Evolutionary conservation across 139 green algal genomes (phyloP).

Genomic region (Coelastrella sp.): DNA sequence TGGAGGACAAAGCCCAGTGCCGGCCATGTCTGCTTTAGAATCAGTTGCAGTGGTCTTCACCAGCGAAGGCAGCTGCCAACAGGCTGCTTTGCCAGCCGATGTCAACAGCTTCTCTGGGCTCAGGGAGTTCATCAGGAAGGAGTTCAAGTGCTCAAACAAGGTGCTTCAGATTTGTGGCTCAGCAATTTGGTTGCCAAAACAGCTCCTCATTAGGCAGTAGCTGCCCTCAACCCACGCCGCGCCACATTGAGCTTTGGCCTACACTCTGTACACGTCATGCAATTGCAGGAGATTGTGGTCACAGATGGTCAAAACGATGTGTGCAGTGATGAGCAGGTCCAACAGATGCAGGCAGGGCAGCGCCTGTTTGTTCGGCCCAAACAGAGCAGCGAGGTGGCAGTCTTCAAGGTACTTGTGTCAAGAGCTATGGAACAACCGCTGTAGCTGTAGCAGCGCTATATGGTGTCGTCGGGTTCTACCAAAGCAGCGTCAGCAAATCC

Average conservation of each 20-base stretch:
- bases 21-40: neutral
- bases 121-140: neutral
- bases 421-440: neutral
- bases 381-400: neutral
- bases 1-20: neutral
- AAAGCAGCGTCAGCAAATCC: too few species aligned
- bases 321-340: conserved; percentile 28
- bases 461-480: neutral
- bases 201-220: neutral
- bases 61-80: neutral
- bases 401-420: conserved; percentile 10
- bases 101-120: neutral
- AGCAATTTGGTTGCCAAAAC: too few species aligned
- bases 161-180: too few species aligned
- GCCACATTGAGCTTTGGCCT: neutral
- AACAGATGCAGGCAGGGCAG: conserved; percentile 33
- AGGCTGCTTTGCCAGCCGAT: conserved; percentile 1
- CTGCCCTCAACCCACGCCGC: neutral
- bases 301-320: conserved; percentile 16
- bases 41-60: neutral
- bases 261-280: neutral
- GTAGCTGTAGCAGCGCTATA: neutral
- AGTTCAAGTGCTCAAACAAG: neutral
- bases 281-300: conserved; percentile 23
- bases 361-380: conserved; percentile 9